Conservation (phyloP, 768 basidiomycete species). For the Lentinula boryana region DNA sequence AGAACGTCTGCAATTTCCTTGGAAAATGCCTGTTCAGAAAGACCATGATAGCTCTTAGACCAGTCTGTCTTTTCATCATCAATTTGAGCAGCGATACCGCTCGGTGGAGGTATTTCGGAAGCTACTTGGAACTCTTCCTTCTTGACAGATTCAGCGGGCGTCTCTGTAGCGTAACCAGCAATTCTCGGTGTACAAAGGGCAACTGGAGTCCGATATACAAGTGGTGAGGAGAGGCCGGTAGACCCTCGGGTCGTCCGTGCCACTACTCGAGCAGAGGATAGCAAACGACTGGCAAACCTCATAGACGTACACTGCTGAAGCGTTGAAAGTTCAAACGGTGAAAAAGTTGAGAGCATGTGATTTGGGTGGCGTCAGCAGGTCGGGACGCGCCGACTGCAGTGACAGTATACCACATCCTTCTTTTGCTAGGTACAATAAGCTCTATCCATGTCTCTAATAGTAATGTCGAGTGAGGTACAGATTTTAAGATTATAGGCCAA, state of each 20-base stretch:
- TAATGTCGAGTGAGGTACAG: too few relatives aligned
- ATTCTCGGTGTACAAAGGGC: background rate
- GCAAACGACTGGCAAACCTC: background rate
- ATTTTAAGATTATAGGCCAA: too few relatives aligned
- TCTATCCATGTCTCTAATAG: too few relatives aligned
- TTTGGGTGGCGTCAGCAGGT: background rate
- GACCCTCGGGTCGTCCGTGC: background rate
- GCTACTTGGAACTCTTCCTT: constrained; percentile 2
- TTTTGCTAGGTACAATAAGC: too few relatives aligned
- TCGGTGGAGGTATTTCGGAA: constrained; percentile 3
- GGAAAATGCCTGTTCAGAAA: constrained; percentile 72
- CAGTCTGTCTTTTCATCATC: constrained; percentile 53
- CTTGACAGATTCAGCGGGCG: background rate
- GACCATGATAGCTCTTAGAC: constrained; percentile 82
- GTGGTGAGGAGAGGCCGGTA: background rate
- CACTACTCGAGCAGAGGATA: background rate
- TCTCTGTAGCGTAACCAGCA: background rate
- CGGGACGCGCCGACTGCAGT: too few relatives aligned
- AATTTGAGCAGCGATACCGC: background rate
- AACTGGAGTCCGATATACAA: background rate
- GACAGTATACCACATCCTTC: too few relatives aligned
- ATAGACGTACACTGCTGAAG: background rate
- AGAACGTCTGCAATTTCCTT: constrained; percentile 69
- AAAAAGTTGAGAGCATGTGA: background rate
- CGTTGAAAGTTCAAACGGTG: background rate